Conservation (phyloP, 805 yeast species). For the Hanseniaspora vineae region DNA sequence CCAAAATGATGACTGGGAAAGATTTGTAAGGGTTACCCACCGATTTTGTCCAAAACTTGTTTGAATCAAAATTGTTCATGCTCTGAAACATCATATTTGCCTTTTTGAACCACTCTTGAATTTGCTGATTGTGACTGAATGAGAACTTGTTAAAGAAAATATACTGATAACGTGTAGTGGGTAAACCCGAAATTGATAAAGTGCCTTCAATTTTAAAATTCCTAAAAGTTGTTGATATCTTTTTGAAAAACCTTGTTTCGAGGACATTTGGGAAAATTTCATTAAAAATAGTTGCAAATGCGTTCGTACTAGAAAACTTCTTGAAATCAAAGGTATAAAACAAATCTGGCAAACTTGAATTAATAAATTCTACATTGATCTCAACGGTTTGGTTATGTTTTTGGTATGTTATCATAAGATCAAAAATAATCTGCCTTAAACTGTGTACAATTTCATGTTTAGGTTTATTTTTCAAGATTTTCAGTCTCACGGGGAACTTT, state of each 20-base stretch:
- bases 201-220: slow-evolving; percentile 25
- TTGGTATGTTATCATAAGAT: slow-evolving; percentile 8
- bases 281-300: neutral
- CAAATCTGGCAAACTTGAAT: neutral
- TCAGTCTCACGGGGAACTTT: slow-evolving; percentile 18
- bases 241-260: slow-evolving; percentile 3
- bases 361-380: slow-evolving; percentile 6
- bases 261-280: slow-evolving; percentile 1
- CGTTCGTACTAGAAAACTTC: neutral
- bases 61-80: slow-evolving; percentile 14
- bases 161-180: slow-evolving; percentile 30
- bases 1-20: slow-evolving; percentile 2
- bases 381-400: slow-evolving; percentile 8
- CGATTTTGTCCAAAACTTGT: slow-evolving; percentile 7
- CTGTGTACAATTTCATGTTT: slow-evolving; percentile 4
- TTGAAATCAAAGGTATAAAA: neutral
- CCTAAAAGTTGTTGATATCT: slow-evolving; percentile 1
- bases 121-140: slow-evolving; percentile 7
- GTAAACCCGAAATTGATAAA: slow-evolving; percentile 26
- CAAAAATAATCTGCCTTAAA: slow-evolving; percentile 13
- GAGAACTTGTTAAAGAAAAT: slow-evolving; percentile 31
- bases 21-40: neutral
- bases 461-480: slow-evolving; percentile 9
- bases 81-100: slow-evolving; percentile 18
- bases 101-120: slow-evolving; percentile 7